Evolutionary conservation across 2,329 filamentous ascomycete species (phyloP), one percentile per base, ranked within the genome.

Genomic region (Ilyonectria sp.): DNA sequence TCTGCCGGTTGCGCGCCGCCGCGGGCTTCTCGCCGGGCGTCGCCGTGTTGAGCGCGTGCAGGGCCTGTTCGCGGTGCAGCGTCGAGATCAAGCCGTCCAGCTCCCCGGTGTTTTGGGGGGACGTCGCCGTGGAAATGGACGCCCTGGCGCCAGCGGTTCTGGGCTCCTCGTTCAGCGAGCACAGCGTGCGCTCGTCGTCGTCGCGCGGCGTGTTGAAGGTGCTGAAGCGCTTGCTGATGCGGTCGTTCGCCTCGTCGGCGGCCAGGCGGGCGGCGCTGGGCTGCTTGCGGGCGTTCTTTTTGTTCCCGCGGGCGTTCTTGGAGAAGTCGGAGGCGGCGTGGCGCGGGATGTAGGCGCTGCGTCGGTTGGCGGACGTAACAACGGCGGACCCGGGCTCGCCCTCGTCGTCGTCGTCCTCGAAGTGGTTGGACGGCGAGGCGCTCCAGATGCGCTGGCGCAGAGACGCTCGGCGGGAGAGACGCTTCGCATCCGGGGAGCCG

Each of bases 271-370:
- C 64, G 49, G 68, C 61, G 55, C 59, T 17, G 47, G 70, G 59
- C 31, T 69, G 65, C 11, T 17, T 13, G 37, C 37, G 13, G 13
- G 17, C 37, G 6, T 6, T 15, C 37, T 29, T 50, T 13, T 23
- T 13, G 7, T 10, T 9, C 66, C 69, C 55, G 40, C 60, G 63
- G 6, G 72, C 65, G n/a, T 69, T 74, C 61, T 73, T 74, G 40
- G 70, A 69, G 53, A 79, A 79, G 70, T 77, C 76, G 31, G 74
- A 63, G 6, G 77, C 77, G 3, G 77, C 77, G 59, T 79, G 77
- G 23, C 72, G 75, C 2, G 77, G 77, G 23, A 77, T 71, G 68
- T 79, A 79, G 47, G 69, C 56, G 58, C 71, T 53, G 52, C 26
- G 26, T 26, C 26, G 26, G 26, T 26, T 26, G 26, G 26, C 26